Evolutionary conservation across 257 asterid species (phyloP).

Genomic region (Solanum clarkiae): DNA sequence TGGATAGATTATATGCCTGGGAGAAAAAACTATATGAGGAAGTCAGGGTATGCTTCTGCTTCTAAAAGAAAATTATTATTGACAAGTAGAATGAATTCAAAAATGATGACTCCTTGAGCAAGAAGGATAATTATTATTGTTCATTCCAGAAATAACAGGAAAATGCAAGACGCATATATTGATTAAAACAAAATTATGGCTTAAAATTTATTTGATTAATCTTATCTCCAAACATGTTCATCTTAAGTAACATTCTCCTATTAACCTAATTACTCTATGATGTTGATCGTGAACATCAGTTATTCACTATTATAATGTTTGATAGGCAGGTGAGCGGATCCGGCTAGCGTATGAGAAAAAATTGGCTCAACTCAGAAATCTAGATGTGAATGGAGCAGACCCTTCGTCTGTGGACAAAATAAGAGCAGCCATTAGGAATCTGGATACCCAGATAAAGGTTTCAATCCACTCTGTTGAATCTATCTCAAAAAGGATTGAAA

Average conservation of each 20-base stretch:
- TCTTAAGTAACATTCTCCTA: neutral
- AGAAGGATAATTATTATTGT: neutral
- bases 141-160: neutral
- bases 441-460: conserved; percentile 80
- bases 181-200: neutral
- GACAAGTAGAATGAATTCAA: neutral
- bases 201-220: neutral
- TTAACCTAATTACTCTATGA: neutral
- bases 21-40: conserved; percentile 91
- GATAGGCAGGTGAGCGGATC: conserved; percentile 72
- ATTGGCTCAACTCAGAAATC: conserved; percentile 57
- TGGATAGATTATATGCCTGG: conserved; percentile 84
- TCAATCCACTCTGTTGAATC: conserved; percentile 89
- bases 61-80: neutral
- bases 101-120: neutral
- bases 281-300: neutral
- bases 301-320: neutral
- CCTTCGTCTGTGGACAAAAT: conserved; percentile 53
- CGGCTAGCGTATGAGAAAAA: conserved; percentile 83
- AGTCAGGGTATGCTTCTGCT: conserved; percentile 69
- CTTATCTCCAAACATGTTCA: neutral
- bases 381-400: conserved; percentile 68
- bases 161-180: neutral
- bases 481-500: conserved; percentile 80
- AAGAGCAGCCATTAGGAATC: conserved; percentile 55